These are phyloP conservation scores for Candida vartiovaarae DNA, from an alignment of 805 yeast genomes.

Conservation along the genomic window DNA sequence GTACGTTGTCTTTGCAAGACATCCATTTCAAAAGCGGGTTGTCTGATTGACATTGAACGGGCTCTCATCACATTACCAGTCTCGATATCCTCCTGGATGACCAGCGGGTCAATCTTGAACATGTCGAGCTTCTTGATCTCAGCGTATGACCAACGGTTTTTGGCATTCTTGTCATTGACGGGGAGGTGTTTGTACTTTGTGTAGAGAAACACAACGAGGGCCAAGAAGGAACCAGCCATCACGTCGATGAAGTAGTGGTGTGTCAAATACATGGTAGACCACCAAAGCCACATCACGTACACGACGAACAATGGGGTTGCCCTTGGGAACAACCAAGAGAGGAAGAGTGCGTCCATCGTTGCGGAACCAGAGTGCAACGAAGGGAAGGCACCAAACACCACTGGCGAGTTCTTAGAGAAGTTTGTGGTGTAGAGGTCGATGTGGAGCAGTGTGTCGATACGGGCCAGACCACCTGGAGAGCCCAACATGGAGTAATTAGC, in stretches of 20 bases:
- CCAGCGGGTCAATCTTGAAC: slow-evolving; percentile 29
- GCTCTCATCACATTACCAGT: slow-evolving; percentile 4
- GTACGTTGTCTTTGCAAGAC: slow-evolving; percentile 14
- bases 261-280: slow-evolving; percentile 96
- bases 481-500: slow-evolving; percentile 91
- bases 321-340: slow-evolving; percentile 76
- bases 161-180: slow-evolving; percentile 38
- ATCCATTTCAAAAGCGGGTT: slow-evolving; percentile 21
- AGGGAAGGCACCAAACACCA: slow-evolving; percentile 87
- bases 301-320: slow-evolving; percentile 55
- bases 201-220: slow-evolving; percentile 61
- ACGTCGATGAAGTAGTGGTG: slow-evolving; percentile 94
- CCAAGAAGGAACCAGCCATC: slow-evolving; percentile 86
- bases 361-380: slow-evolving; percentile 93
- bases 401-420: slow-evolving; percentile 75
- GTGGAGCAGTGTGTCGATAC: slow-evolving; percentile 77
- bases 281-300: slow-evolving; percentile 94
- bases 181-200: slow-evolving; percentile 70
- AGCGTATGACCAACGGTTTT: slow-evolving; percentile 66
- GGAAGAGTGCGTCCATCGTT: slow-evolving; percentile 84
- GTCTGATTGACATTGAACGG: slow-evolving; percentile 6
- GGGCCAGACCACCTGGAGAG: slow-evolving; percentile 89
- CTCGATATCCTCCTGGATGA: slow-evolving; percentile 12
- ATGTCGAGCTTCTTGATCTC: slow-evolving; percentile 30
- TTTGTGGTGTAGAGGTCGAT: slow-evolving; percentile 76